A percentile compares a stretch with the other conserved stretches of the same genome.
These are phyloP conservation scores for Scytalidium sp. DNA, from an alignment of 2,329 filamentous ascomycete genomes.

Conservation along the genomic window DNA sequence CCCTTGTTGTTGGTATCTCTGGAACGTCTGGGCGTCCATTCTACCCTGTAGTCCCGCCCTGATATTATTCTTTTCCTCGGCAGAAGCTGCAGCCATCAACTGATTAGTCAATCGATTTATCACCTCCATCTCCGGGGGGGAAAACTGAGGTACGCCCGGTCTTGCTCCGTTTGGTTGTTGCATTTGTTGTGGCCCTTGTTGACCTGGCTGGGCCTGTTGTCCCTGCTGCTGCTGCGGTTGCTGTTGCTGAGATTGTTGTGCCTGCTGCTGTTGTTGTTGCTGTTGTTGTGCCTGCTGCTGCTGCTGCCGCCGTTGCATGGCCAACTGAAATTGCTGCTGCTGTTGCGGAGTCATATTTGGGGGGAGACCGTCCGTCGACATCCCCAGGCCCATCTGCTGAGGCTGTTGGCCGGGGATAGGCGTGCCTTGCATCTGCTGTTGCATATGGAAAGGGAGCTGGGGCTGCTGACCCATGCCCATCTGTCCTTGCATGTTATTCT, in stretches of 20 bases:
- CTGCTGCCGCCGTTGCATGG: slow-evolving; percentile 38
- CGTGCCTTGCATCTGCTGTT: slow-evolving; percentile 55
- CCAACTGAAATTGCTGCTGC: slow-evolving; percentile 35
- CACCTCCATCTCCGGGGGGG: slow-evolving; percentile 17
- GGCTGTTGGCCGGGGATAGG: slow-evolving; percentile 46
- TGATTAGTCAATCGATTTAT: slow-evolving; percentile 19
- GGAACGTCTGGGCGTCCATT: slow-evolving; percentile 36
- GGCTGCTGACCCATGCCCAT: slow-evolving; percentile 44
- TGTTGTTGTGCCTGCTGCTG: slow-evolving; percentile 9
- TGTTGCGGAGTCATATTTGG: slow-evolving; percentile 25
- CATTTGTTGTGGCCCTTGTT: slow-evolving; percentile 7
- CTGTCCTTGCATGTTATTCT: slow-evolving; percentile 46
- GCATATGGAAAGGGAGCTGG: slow-evolving; percentile 55
- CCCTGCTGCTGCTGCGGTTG: slow-evolving; percentile 14
- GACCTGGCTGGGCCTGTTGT: background rate
- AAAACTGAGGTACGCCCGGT: slow-evolving; percentile 16
- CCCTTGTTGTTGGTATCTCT: slow-evolving; percentile 40
- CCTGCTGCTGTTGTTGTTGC: slow-evolving; percentile 7
- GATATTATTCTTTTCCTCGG: slow-evolving; percentile 42
- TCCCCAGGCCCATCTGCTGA: slow-evolving; percentile 27
- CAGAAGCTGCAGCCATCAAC: slow-evolving; percentile 33
- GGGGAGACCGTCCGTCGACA: slow-evolving; percentile 23
- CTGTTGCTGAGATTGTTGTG: slow-evolving; percentile 12
- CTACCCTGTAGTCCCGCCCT: slow-evolving; percentile 36
- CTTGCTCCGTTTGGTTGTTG: slow-evolving; percentile 14